phyloP scores from a whole-genome alignment of 2,329 filamentous ascomycete species.

The Sarocladium kiliense region DNA sequence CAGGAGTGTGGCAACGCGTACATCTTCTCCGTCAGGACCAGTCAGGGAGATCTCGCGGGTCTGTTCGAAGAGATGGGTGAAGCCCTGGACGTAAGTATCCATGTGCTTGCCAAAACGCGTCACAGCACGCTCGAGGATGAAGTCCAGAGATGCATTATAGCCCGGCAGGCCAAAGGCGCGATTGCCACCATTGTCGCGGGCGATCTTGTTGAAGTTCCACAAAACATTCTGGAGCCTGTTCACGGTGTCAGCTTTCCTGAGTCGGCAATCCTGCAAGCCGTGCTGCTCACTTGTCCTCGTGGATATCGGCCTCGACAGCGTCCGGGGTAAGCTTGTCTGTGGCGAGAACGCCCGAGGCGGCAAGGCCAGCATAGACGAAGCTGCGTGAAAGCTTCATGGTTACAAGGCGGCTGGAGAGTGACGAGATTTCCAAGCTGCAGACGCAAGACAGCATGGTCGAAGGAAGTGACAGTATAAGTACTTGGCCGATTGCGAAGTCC shows the following conservation, averaged over 20 bases:
- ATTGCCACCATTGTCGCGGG: conserved; percentile 50
- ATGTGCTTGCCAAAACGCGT: conserved; percentile 34
- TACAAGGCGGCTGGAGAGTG: too few species aligned
- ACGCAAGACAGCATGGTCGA: neutral
- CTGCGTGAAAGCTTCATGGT: conserved; percentile 16
- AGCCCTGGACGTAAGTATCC: conserved; percentile 39
- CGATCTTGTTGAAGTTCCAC: conserved; percentile 50
- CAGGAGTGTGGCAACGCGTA: conserved; percentile 36
- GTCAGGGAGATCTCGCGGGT: conserved; percentile 36
- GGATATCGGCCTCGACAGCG: conserved; percentile 34
- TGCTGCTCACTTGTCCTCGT: conserved; percentile 28
- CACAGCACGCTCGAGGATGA: conserved; percentile 41
- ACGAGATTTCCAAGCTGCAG: neutral
- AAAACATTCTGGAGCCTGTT: conserved; percentile 49
- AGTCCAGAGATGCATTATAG: conserved; percentile 53
- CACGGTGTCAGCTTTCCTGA: neutral
- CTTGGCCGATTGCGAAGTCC: neutral
- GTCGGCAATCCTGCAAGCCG: neutral
- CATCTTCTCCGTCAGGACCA: conserved; percentile 38
- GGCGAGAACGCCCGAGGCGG: conserved; percentile 16
- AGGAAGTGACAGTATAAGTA: neutral
- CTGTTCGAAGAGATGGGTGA: conserved; percentile 40
- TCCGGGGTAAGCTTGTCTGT: conserved; percentile 30
- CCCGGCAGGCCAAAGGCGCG: conserved; percentile 55
- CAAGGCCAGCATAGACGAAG: conserved; percentile 12